Conservation (phyloP, 1,139 yeast species). For the Magnusiomyces sp. region DNA sequence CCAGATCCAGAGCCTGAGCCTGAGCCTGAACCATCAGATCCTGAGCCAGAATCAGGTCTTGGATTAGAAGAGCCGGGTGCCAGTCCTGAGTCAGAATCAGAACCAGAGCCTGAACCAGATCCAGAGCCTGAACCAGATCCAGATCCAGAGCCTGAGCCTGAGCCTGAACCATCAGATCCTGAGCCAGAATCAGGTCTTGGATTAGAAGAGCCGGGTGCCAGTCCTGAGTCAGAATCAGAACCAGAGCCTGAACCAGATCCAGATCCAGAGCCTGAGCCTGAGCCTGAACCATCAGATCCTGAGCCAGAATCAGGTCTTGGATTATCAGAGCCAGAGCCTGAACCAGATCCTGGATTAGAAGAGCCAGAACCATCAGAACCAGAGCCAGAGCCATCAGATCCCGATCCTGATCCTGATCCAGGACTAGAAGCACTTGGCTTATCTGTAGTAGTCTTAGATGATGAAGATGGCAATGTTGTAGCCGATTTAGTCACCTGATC, state of each 20-base stretch:
- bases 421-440: conserved; percentile 3
- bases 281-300: conserved; percentile 4
- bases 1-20: conserved; percentile 7
- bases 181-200: background rate
- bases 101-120: conserved; percentile 5
- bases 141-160: conserved; percentile 4
- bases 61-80: background rate
- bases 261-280: conserved; percentile 6
- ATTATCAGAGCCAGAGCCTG: conserved; percentile 6
- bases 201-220: conserved; percentile 1
- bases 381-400: conserved; percentile 4
- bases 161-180: no score
- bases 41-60: background rate
- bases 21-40: conserved; percentile 1
- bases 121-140: conserved; percentile 8
- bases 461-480: no score
- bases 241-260: conserved; percentile 1
- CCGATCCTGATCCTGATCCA: conserved; percentile 3
- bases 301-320: conserved; percentile 2
- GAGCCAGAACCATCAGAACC: conserved; percentile 5
- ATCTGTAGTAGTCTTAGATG: no score
- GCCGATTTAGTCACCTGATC: no score
- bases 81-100: background rate
- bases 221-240: conserved; percentile 1
- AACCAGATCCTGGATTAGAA: conserved; percentile 3